Evolutionary conservation across 2,329 filamentous ascomycete species (phyloP).

Genomic region (Leptographium procerum): DNA sequence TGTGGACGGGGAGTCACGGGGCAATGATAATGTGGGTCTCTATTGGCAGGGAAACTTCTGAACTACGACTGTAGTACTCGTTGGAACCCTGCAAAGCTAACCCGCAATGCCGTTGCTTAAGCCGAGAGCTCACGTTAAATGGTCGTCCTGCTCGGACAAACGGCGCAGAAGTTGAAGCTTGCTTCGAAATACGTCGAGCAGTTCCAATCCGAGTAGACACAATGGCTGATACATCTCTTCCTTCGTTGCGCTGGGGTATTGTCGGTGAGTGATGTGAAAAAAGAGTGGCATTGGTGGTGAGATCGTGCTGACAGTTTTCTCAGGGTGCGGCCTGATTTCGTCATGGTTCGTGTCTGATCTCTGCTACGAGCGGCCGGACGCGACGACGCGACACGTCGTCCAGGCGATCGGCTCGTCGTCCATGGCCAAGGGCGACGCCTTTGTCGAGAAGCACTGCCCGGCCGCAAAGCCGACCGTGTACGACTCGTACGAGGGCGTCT

Average conservation of each 20-base stretch:
- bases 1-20: too few relatives aligned
- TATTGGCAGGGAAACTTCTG: too few relatives aligned
- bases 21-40: too few relatives aligned
- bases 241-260: not conserved
- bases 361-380: slow-evolving; percentile 19
- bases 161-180: too few relatives aligned
- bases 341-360: slow-evolving; percentile 31
- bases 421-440: slow-evolving; percentile 22
- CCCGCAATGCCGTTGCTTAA: too few relatives aligned
- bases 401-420: slow-evolving; percentile 27
- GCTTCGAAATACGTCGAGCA: too few relatives aligned
- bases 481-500: slow-evolving; percentile 27
- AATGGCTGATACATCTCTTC: not conserved
- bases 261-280: not conserved
- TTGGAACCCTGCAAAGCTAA: too few relatives aligned
- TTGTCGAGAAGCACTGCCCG: slow-evolving; percentile 21
- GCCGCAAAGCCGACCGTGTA: slow-evolving; percentile 13
- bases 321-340: slow-evolving; percentile 20
- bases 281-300: too few relatives aligned
- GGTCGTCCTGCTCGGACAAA: too few relatives aligned
- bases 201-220: too few relatives aligned
- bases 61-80: too few relatives aligned
- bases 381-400: slow-evolving; percentile 24
- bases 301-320: slow-evolving; percentile 20
- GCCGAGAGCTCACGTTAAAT: too few relatives aligned